Base-by-base conservation (phyloP, 169 alveolate species). In the Blepharisma undulans region DNA sequence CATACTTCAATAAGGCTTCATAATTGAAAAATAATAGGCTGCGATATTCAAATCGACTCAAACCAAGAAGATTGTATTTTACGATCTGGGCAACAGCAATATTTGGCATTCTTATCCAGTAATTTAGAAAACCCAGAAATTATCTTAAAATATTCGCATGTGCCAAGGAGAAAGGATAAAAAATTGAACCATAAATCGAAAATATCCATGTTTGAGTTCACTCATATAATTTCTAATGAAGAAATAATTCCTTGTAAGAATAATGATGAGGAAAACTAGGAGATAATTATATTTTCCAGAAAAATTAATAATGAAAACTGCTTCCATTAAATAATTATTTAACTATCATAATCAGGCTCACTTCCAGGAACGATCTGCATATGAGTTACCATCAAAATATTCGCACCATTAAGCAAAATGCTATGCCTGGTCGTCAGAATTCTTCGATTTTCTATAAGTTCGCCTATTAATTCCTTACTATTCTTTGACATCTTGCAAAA, bases 351-450 rank as follows among this genome's bases (percentile, higher is more conserved):
- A 22, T 82, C 30, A 32, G 89, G 89, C 77, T 82, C 89, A 22
- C 78, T 60, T 82, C 89, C 89, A 25, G 89, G 89, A 6, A 82
- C 36, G 10, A 82, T 48, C 86, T 78, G 29, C 34, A 4, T 78
- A 32, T 10, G 60, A 0, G 2, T 78, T 78, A 78, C 86, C 89
- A 82, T 82, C 34, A 36, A 59, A 30, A 82, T 60, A 19, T 59
- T 82, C 1, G 29, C 33, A 19, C 89, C 89, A 72, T 48, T 82
- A 22, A 82, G 72, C 77, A 82, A n/a, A 12, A 82, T 21, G 36
- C 30, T 60, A 25, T 60, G 76, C 8, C 76, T 36, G 14, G 33
- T 27, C 29, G 66, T 21, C 60, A 82, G 6, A 36, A 22, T 33
- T 82, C 60, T 34, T 33, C 18, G 77, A 30, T 82, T 82, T 21